Percentiles rank a stretch among this genome's conserved stretches.
phyloP scores from a whole-genome alignment of 257 asterid genomes.

The Anisodus acutangulus region DNA sequence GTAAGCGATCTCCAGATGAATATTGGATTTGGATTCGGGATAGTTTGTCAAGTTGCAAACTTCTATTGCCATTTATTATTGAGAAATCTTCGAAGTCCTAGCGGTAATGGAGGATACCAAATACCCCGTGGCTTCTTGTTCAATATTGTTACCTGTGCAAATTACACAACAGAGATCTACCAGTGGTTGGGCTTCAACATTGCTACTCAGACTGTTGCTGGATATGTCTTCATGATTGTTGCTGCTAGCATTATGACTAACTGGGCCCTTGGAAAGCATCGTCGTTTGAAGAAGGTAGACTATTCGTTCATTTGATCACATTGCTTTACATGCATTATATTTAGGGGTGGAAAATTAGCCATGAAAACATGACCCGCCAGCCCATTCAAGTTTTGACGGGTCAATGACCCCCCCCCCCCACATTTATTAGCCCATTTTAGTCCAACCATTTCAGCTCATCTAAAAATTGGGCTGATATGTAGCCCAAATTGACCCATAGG shows the following conservation, averaged over 20 bases:
- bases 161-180: slow-evolving; percentile 93
- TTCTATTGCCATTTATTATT: slow-evolving; percentile 89
- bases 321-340: background rate
- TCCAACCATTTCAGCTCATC: too few relatives aligned
- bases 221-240: slow-evolving; percentile 85
- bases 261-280: slow-evolving; percentile 98
- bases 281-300: slow-evolving; percentile 80
- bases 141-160: slow-evolving; percentile 93
- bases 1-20: slow-evolving; percentile 88
- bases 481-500: too few relatives aligned
- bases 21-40: slow-evolving; percentile 79
- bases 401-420: too few relatives aligned
- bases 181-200: slow-evolving; percentile 98
- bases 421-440: too few relatives aligned
- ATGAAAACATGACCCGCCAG: too few relatives aligned
- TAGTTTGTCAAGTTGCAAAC: slow-evolving; percentile 83
- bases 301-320: slow-evolving; percentile 21
- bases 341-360: too few relatives aligned
- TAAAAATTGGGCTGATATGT: too few relatives aligned
- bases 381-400: too few relatives aligned
- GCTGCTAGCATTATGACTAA: slow-evolving; percentile 97
- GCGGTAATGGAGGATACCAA: slow-evolving; percentile 80
- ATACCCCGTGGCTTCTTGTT: slow-evolving; percentile 90
- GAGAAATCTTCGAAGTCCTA: slow-evolving; percentile 80
- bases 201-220: slow-evolving; percentile 91